Conservation (phyloP, 1,284 basidiomycete genomes). For the Fomitopsis betulina region DNA sequence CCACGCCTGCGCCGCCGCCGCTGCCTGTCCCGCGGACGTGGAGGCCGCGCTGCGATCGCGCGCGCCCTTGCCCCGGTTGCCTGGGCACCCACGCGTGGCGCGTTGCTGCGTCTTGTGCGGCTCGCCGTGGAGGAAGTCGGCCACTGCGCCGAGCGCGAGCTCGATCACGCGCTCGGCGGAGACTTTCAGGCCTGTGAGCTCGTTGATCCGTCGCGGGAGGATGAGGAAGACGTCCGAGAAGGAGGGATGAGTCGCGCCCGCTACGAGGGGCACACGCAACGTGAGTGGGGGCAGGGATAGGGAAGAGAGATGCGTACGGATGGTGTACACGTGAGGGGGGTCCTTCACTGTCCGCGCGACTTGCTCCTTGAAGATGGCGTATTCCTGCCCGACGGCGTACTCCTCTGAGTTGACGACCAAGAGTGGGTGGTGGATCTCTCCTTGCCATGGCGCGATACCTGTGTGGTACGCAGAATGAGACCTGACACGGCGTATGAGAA, state of each 20-base stretch:
- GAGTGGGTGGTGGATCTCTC: background rate
- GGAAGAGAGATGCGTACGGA: background rate
- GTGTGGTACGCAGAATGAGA: background rate
- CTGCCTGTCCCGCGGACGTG: background rate
- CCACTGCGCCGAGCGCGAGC: constrained; percentile 1
- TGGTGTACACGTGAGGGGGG: background rate
- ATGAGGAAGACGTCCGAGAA: constrained; percentile 3
- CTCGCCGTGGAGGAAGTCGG: background rate
- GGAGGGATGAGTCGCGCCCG: background rate
- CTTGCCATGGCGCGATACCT: background rate
- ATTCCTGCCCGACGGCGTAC: constrained; percentile 1
- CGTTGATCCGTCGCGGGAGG: background rate
- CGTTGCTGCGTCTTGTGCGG: background rate
- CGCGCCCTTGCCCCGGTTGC: background rate
- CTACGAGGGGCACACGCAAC: no score
- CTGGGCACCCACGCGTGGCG: background rate
- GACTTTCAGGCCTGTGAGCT: background rate
- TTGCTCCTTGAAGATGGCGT: constrained; percentile 1
- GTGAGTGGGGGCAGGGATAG: background rate
- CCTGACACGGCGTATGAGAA: background rate
- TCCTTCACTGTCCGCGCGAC: background rate
- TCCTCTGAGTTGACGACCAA: constrained; percentile 1
- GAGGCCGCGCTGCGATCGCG: background rate
- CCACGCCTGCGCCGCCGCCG: background rate
- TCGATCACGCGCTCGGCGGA: background rate